These are phyloP conservation scores for Pestalotiopsis sp. DNA, from an alignment of 2,329 filamentous ascomycete genomes.

Conservation along the genomic window DNA sequence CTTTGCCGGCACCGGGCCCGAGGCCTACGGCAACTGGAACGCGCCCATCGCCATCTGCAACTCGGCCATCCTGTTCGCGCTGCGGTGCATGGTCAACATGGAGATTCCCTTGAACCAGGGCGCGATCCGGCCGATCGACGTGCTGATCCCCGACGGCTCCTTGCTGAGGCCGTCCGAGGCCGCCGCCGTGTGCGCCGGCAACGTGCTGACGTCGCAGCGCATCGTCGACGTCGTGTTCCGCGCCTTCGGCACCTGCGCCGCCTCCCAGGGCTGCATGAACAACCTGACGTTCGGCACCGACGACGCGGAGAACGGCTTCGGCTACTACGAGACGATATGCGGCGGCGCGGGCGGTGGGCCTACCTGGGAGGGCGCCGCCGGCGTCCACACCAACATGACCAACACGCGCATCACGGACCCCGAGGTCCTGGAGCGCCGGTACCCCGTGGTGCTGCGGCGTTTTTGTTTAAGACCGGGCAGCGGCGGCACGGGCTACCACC, in stretches of 20 bases:
- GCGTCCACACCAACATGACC: slow-evolving; percentile 37
- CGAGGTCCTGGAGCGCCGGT: slow-evolving; percentile 34
- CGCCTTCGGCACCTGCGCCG: slow-evolving; percentile 28
- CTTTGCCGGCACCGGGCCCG: slow-evolving; percentile 40
- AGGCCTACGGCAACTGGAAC: slow-evolving; percentile 37
- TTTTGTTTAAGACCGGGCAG: not conserved
- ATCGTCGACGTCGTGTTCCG: slow-evolving; percentile 32
- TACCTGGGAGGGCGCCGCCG: slow-evolving; percentile 31
- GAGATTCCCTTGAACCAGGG: slow-evolving; percentile 36
- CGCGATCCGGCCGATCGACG: slow-evolving; percentile 27
- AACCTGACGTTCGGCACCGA: slow-evolving; percentile 30
- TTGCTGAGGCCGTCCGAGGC: slow-evolving; percentile 31
- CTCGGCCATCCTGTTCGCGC: slow-evolving; percentile 34
- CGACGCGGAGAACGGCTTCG: slow-evolving; percentile 28
- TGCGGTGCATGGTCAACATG: slow-evolving; percentile 27
- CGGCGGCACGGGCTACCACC: not conserved
- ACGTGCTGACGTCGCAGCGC: slow-evolving; percentile 29
- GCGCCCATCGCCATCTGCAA: slow-evolving; percentile 39
- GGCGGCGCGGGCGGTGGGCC: slow-evolving; percentile 36
- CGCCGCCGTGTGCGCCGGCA: slow-evolving; percentile 29
- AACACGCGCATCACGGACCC: slow-evolving; percentile 39
- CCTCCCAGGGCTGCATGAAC: slow-evolving; percentile 30
- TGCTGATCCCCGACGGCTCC: slow-evolving; percentile 26
- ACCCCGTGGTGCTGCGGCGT: slow-evolving; percentile 15
- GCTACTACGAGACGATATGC: slow-evolving; percentile 37